Evolutionary conservation across 2,329 filamentous ascomycete species (phyloP), one percentile per base, ranked within the genome.

Genomic region (Talaromyces verruculosus): DNA sequence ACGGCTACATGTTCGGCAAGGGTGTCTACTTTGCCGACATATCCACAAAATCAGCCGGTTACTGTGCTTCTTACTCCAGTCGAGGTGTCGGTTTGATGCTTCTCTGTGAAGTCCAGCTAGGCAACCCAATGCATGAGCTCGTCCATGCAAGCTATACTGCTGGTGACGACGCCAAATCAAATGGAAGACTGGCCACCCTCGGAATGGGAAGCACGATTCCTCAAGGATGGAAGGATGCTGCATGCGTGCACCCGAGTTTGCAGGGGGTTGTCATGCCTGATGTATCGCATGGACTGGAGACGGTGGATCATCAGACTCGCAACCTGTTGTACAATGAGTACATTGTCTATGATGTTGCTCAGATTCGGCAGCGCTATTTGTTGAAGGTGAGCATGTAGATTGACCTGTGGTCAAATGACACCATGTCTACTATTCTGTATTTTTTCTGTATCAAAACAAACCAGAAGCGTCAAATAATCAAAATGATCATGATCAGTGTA

Each of bases 11-110:
- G 90, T 96, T 96, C 70, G 92, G 90, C 65, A 96, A 96, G 77
- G 92, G 92, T 53, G 90, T 96, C 57, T 96, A 96, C 74, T 85
- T 96, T 1, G 92, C 92, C 2, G 92, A 96, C 72, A 93, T 93
- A 84, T 90, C 88, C 0, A 90, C 87, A 74, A 96, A 96, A 79
- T 92, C 89, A 1, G 91, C 91, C 17, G 87, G 87, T 71, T 96
- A 96, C 79, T 95, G 91, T 75, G 84, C 77, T 62, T 75, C 87
- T 0, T 75, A 79, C 69, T 84, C 81, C 67, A 90, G 89, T n/a
- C 85, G 84, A n/a, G 85, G 87, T 22, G 87, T 88, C 25, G 92
- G 88, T 0, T 82, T 97, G 2, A 81, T 96, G 3, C 84, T 97
- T 19, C 87, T 97, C 1, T 96, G 92, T 72, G 92, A 96, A 73